These are phyloP conservation scores for Pseudogymnoascus sp. DNA, from an alignment of 2,329 filamentous ascomycete species.

Conservation along the genomic window DNA sequence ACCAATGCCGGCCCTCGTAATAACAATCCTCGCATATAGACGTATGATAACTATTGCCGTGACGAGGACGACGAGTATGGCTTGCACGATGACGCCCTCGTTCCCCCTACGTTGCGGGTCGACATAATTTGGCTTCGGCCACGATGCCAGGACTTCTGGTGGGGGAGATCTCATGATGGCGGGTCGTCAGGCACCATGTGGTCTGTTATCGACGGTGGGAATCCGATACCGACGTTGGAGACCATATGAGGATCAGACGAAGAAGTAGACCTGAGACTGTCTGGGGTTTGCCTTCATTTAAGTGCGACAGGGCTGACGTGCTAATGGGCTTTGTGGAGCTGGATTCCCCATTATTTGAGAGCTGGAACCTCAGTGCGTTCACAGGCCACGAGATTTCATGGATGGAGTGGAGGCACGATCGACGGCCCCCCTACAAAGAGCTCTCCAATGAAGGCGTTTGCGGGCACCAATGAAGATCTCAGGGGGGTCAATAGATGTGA, in stretches of 20 bases:
- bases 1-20: slow-evolving; percentile 38
- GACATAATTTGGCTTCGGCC: slow-evolving; percentile 42
- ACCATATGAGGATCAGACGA: background rate
- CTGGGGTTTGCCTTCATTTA: background rate
- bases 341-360: background rate
- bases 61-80: slow-evolving; percentile 34
- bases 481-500: background rate
- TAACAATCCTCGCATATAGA: slow-evolving; percentile 40
- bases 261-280: background rate
- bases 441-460: background rate
- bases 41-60: slow-evolving; percentile 36
- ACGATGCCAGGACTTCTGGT: slow-evolving; percentile 34
- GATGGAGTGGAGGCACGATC: background rate
- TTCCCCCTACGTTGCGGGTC: slow-evolving; percentile 40
- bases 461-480: slow-evolving; percentile 2
- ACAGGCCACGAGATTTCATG: background rate
- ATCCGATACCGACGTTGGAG: background rate
- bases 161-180: slow-evolving; percentile 34
- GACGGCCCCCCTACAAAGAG: background rate
- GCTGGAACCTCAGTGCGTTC: background rate
- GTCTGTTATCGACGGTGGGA: background rate
- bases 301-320: slow-evolving; percentile 1
- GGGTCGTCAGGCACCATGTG: background rate
- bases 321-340: background rate
- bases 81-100: slow-evolving; percentile 35